Conservation (phyloP, 768 basidiomycete species). For the Pleurotus djamor region DNA sequence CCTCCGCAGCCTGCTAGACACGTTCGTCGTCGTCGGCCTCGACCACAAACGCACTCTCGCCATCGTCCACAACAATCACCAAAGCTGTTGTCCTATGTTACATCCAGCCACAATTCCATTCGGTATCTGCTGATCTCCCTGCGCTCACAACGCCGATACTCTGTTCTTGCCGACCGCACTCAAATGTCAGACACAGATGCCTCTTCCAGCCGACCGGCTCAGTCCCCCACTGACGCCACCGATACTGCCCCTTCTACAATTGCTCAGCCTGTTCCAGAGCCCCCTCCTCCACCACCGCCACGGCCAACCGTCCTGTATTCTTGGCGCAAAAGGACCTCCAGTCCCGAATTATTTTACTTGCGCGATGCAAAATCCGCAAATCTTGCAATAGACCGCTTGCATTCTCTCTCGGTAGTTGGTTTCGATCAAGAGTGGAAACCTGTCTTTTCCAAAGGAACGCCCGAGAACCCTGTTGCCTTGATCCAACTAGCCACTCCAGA, state of each 20-base stretch:
- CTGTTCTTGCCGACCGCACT: background rate
- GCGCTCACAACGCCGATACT: background rate
- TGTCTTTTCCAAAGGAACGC: slow-evolving; percentile 44
- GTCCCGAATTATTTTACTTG: slow-evolving; percentile 29
- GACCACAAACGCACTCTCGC: background rate
- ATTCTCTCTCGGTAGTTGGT: slow-evolving; percentile 32
- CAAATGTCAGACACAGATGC: background rate
- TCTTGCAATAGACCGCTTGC: background rate
- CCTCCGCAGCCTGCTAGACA: background rate
- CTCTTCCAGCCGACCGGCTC: background rate
- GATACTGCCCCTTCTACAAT: too few species aligned
- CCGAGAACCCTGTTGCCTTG: slow-evolving; percentile 69
- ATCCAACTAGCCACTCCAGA: slow-evolving; percentile 65
- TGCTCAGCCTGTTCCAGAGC: background rate
- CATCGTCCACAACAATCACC: background rate
- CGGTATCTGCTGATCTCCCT: background rate
- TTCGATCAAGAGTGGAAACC: slow-evolving; percentile 86
- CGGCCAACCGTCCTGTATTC: slow-evolving; percentile 31
- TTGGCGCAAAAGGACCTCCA: slow-evolving; percentile 29
- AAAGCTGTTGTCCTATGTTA: background rate
- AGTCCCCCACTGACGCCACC: background rate
- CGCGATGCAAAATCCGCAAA: slow-evolving; percentile 16
- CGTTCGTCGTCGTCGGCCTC: background rate
- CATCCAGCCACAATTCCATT: slow-evolving; percentile 2
- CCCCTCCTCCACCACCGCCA: background rate